Evolutionary conservation across 2,329 filamentous ascomycete genomes (phyloP).

Genomic region (Colletotrichum salicis): DNA sequence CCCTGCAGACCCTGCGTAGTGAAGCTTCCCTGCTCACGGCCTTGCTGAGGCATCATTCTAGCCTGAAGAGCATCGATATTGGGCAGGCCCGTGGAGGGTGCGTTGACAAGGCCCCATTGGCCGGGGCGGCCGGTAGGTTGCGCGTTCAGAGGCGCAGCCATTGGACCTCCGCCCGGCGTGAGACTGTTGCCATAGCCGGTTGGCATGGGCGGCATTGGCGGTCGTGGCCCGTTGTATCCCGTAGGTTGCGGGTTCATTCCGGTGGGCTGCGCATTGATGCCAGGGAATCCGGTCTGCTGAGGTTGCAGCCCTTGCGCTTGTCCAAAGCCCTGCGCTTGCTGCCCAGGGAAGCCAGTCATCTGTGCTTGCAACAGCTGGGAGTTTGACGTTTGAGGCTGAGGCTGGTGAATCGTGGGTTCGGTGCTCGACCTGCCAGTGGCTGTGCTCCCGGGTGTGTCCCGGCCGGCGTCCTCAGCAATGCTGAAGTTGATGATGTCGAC

Average conservation of each 20-base stretch:
- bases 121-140: constrained; percentile 93
- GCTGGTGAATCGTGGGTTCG: constrained; percentile 70
- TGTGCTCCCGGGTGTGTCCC: constrained; percentile 67
- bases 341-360: constrained; percentile 74
- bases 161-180: constrained; percentile 69
- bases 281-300: constrained; percentile 77
- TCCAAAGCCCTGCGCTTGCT: constrained; percentile 66
- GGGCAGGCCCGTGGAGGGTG: constrained; percentile 86
- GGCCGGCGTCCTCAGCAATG: constrained; percentile 76
- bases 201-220: constrained; percentile 85
- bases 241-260: constrained; percentile 74
- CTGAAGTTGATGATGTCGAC: constrained; percentile 99
- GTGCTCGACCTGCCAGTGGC: constrained; percentile 65
- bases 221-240: constrained; percentile 82
- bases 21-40: constrained; percentile 83
- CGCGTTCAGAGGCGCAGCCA: constrained; percentile 78
- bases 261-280: constrained; percentile 70
- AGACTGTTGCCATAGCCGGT: constrained; percentile 66
- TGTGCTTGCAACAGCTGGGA: constrained; percentile 72
- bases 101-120: constrained; percentile 98
- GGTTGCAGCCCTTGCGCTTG: constrained; percentile 70
- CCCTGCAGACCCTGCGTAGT: constrained; percentile 89
- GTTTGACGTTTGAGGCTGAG: constrained; percentile 80
- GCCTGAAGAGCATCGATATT: constrained; percentile 94
- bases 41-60: constrained; percentile 97